Percentiles rank a stretch among this genome's conserved stretches.
These are phyloP conservation scores for Boechera retrofracta DNA, from an alignment of 345 rosid species.

Conservation along the genomic window DNA sequence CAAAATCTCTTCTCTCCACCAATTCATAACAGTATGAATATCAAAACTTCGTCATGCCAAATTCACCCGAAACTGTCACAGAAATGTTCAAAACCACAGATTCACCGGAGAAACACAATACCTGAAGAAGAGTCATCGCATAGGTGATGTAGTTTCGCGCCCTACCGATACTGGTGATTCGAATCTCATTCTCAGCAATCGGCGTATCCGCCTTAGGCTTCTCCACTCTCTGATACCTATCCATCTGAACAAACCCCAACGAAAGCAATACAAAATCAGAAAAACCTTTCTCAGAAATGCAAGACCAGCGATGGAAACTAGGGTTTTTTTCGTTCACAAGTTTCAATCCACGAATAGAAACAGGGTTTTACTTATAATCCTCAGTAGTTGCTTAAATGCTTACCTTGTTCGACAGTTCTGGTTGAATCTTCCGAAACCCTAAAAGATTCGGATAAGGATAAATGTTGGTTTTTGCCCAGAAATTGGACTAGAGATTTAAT, in stretches of 20 bases:
- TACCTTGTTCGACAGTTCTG: constrained; percentile 37
- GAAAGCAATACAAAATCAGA: constrained; percentile 16
- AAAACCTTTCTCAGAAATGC: not conserved
- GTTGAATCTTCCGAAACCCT: constrained; percentile 36
- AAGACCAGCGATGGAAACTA: constrained; percentile 5
- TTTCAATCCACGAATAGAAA: not conserved
- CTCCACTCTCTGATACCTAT: constrained; percentile 79
- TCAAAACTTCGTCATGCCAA: not conserved
- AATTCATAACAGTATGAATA: not conserved
- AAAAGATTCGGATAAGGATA: constrained; percentile 36
- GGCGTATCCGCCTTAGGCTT: constrained; percentile 75
- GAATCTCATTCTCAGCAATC: constrained; percentile 89
- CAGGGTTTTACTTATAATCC: not conserved
- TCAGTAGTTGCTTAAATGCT: constrained; percentile 7
- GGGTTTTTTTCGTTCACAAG: constrained; percentile 1
- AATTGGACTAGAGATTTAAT: constrained; percentile 49
- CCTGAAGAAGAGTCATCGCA: constrained; percentile 86
- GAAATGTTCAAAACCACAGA: not conserved
- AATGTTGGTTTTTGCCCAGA: constrained; percentile 39
- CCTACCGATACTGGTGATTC: constrained; percentile 86
- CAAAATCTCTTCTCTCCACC: constrained; percentile 3
- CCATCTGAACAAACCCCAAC: constrained; percentile 54
- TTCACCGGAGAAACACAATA: constrained; percentile 24
- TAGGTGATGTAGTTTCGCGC: constrained; percentile 86
- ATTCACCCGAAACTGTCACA: too few relatives aligned